Conservation (phyloP, 163 green algal genomes). For the Chlamydomonas reinhardtii region DNA sequence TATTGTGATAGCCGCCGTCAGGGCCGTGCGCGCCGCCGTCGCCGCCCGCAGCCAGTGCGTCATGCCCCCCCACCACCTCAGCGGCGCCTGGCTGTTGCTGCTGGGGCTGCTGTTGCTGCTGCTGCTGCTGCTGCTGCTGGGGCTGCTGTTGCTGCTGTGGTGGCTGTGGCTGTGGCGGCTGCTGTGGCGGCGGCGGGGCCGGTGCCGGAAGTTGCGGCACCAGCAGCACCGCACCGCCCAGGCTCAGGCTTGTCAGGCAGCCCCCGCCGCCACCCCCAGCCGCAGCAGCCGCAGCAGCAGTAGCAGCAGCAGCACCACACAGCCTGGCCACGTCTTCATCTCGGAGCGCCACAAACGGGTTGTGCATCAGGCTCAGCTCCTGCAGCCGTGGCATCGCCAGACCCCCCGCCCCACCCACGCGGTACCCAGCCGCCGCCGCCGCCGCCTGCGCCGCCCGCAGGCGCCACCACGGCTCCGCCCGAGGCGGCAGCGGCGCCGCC, state of each 20-base stretch:
- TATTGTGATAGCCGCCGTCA: too few relatives aligned
- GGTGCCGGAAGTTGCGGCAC: not conserved
- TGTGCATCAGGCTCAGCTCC: slow-evolving; percentile 62
- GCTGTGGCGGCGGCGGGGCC: not conserved
- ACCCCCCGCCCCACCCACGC: not conserved
- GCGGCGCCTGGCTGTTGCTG: not conserved
- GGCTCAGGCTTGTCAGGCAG: slow-evolving; percentile 48
- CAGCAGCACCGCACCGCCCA: slow-evolving; percentile 44
- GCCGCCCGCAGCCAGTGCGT: too few relatives aligned
- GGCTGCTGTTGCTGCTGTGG: too few relatives aligned
- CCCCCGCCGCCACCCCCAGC: not conserved
- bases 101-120: not conserved
- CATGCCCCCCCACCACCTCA: too few relatives aligned
- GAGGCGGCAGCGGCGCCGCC: not conserved
- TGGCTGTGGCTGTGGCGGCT: too few relatives aligned
- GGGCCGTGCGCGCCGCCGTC: too few relatives aligned
- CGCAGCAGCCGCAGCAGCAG: not conserved
- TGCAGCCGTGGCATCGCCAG: slow-evolving; percentile 2
- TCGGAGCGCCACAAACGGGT: slow-evolving; percentile 43
- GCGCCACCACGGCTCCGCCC: not conserved
- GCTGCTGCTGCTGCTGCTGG: not conserved
- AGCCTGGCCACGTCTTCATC: slow-evolving; percentile 54
- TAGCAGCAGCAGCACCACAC: slow-evolving; percentile 14
- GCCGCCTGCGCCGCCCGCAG: not conserved
- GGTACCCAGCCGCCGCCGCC: not conserved